Evolutionary conservation across 371 early-diverging fungal genomes (phyloP), one percentile per base, ranked within the genome.

Genomic region (Saksenaea oblongispora): DNA sequence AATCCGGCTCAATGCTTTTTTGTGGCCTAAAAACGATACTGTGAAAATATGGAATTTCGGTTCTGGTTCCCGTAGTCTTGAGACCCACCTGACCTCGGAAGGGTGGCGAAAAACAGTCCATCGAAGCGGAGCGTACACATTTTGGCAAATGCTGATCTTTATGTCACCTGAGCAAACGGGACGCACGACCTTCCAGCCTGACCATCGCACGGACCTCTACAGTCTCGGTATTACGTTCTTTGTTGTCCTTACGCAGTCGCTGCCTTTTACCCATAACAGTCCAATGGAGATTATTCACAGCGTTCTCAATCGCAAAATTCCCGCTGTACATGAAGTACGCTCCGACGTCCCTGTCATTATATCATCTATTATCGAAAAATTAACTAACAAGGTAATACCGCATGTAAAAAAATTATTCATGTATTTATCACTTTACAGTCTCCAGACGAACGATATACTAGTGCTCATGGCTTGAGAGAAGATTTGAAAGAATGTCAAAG

Each of bases 101-200:
- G 78, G 78, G 2, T 78, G 81, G 80, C 67, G 80, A 55, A 80
- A 80, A 54, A 69, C 71, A 3, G 64, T 78, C 0, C 73, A 76
- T 35, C 69, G 73, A 10, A 70, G 70, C 27, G 73, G 73, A 0
- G 66, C 75, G 1, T 63, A 58, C 36, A 69, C 70, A 56, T 72
- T 75, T 24, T 65, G 72, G 61, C 75, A 77, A 18, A 73, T 70
- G 74, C 56, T 80, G 10, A 71, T 66, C 15, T 78, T 74, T 58
- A 72, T 85, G 77, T 81, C 84, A 7, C 85, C 87, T 4, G 85
- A 87, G 36, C 87, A 86, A 61, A 86, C 85, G 0, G 85, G 85
- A 27, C 71, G 85, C 47, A 85, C 87, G 14, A 79, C 84, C 47
- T 84, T 83, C 35, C 83, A 82, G 54, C 83, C 84, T 26, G 87